Percentiles rank a stretch among this genome's conserved stretches.
phyloP scores from a whole-genome alignment of 2,329 filamentous ascomycete species.

The Colletotrichum sp. region DNA sequence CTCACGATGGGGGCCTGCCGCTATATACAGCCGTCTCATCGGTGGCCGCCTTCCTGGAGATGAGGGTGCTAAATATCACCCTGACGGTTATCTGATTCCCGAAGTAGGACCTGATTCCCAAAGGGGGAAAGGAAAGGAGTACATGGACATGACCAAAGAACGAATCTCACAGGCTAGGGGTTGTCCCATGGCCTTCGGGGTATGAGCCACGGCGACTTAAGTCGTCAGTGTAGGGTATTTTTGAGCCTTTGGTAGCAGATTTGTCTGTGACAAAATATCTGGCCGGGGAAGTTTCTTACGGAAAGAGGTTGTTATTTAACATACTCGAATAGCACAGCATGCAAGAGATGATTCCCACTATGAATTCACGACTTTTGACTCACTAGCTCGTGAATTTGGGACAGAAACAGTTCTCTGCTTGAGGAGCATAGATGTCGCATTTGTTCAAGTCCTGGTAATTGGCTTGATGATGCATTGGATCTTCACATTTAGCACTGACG shows the following conservation, averaged over 20 bases:
- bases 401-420: background rate
- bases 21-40: constrained; percentile 45
- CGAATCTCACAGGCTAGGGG: background rate
- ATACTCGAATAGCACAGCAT: background rate
- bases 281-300: fast-evolving
- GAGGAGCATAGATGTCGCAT: background rate
- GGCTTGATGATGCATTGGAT: background rate
- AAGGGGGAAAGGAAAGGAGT: constrained; percentile 22
- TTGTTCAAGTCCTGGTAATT: too few species aligned
- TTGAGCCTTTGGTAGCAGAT: background rate
- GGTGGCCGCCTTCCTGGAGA: constrained; percentile 54
- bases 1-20: constrained; percentile 52
- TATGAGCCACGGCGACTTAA: background rate
- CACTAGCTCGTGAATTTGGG: fast-evolving
- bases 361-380: background rate
- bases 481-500: background rate
- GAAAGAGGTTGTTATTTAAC: background rate
- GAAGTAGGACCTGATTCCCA: constrained; percentile 25
- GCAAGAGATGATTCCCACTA: fast-evolving
- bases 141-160: constrained; percentile 11
- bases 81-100: constrained; percentile 47
- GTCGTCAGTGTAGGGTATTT: background rate
- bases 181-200: constrained; percentile 2
- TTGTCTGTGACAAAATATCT: background rate
- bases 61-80: constrained; percentile 46